These are phyloP conservation scores for Boletus sp. DNA, from an alignment of 768 basidiomycete species.

Conservation along the genomic window DNA sequence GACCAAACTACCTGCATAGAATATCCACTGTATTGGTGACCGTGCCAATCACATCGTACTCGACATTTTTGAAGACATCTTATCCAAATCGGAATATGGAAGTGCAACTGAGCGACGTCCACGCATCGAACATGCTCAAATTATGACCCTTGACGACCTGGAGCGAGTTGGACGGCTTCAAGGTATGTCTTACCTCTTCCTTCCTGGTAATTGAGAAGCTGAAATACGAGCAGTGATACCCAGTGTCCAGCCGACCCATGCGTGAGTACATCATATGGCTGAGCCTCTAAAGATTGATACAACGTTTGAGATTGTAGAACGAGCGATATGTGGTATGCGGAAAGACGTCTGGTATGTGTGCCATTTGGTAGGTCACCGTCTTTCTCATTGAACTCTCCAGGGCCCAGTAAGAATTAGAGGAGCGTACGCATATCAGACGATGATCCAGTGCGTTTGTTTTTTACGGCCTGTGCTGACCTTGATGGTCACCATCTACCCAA, in stretches of 20 bases:
- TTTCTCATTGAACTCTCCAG: slow-evolving; percentile 35
- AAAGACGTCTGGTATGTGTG: slow-evolving; percentile 61
- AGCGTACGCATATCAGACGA: slow-evolving; percentile 85
- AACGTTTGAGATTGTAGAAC: slow-evolving; percentile 43
- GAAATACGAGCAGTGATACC: slow-evolving; percentile 61
- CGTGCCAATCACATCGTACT: slow-evolving; percentile 81
- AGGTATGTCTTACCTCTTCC: slow-evolving; percentile 42
- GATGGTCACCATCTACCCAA: slow-evolving; percentile 20
- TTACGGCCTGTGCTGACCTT: neutral
- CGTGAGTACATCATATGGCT: slow-evolving; percentile 44
- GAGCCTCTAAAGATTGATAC: neutral
- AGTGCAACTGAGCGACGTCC: slow-evolving; percentile 53
- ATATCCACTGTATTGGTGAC: slow-evolving; percentile 88
- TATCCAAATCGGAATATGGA: slow-evolving; percentile 31
- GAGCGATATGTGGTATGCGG: slow-evolving; percentile 93
- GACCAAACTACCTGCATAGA: slow-evolving; percentile 45
- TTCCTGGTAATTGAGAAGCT: neutral
- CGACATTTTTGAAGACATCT: slow-evolving; percentile 74
- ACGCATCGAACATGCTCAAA: slow-evolving; percentile 92
- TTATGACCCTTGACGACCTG: slow-evolving; percentile 71
- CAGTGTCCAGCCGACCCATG: slow-evolving; percentile 93
- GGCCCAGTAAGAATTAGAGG: slow-evolving; percentile 80
- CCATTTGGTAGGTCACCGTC: neutral
- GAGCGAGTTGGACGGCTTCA: slow-evolving; percentile 68
- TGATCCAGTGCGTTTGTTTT: slow-evolving; percentile 56